phyloP scores from a whole-genome alignment of 1,284 basidiomycete species.

The Porodaedalea pini region DNA sequence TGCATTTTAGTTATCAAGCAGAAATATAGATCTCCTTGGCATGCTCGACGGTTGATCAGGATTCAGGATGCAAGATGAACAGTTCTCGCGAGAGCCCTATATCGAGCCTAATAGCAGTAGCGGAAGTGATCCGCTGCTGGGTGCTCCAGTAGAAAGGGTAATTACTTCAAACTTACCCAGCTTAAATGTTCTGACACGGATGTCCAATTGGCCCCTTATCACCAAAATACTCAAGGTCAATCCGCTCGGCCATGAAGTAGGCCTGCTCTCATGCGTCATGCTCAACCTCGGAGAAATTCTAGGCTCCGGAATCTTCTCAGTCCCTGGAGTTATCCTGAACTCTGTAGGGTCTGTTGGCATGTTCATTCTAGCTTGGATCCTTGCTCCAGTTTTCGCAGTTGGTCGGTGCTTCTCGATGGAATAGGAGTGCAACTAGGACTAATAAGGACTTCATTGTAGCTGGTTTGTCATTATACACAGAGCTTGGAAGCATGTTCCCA shows the following conservation, averaged over 20 bases:
- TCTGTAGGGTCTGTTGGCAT: constrained; percentile 42
- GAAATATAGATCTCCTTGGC: too few species aligned
- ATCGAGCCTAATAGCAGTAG: not conserved
- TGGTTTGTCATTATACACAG: constrained; percentile 28
- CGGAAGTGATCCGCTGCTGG: constrained; percentile 10
- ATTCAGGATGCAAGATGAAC: not conserved
- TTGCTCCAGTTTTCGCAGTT: constrained; percentile 37
- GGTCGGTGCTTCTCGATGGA: constrained; percentile 24
- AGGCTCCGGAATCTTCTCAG: constrained; percentile 42
- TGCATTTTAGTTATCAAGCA: too few species aligned
- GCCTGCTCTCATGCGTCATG: constrained; percentile 38
- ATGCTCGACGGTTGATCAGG: not conserved
- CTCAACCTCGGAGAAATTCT: constrained; percentile 38
- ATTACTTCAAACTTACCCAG: not conserved
- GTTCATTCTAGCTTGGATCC: constrained; percentile 42
- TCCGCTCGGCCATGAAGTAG: constrained; percentile 42
- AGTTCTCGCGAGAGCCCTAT: not conserved
- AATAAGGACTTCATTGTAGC: constrained; percentile 18
- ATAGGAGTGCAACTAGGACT: not conserved
- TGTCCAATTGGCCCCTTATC: not conserved
- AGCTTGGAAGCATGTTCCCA: constrained; percentile 37
- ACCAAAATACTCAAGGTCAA: constrained; percentile 30
- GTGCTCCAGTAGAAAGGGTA: constrained; percentile 19
- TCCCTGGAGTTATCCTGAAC: constrained; percentile 38
- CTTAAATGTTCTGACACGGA: too few species aligned